A percentile compares a stretch with the other conserved stretches of the same genome.
Evolutionary conservation across 208 protist genomes (phyloP).

Genomic region (Kentomonas sorsogonicus): DNA sequence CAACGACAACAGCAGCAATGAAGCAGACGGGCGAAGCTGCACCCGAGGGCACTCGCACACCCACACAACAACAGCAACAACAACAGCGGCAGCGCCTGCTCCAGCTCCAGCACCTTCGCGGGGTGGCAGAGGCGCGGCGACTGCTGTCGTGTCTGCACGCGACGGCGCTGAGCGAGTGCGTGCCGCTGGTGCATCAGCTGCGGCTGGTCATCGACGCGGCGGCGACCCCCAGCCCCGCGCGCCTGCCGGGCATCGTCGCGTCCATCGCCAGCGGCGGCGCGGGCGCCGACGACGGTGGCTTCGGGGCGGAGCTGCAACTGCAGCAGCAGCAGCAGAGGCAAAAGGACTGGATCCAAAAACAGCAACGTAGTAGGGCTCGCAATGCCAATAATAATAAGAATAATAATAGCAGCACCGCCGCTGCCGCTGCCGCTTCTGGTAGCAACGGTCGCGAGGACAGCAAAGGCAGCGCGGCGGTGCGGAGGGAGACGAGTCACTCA

Average conservation of each 20-base stretch:
- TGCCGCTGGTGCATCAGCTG: conserved; percentile 81
- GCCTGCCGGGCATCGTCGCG: conserved; percentile 49
- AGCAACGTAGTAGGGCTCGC: conserved; percentile 1
- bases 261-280: no score
- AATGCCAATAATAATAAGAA: not conserved
- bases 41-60: no score
- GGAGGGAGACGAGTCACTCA: no score
- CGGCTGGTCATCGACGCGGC: conserved; percentile 70
- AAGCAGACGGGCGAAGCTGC: no score
- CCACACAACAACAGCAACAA: not conserved
- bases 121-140: conserved; percentile 30
- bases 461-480: no score
- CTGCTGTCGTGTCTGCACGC: conserved; percentile 64
- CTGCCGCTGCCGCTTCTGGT: conserved; percentile 9
- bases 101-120: not conserved
- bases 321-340: conserved; percentile 65
- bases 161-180: conserved; percentile 63
- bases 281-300: conserved; percentile 44
- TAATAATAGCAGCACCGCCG: not conserved
- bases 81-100: not conserved
- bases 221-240: conserved; percentile 61
- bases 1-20: no score
- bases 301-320: conserved; percentile 74
- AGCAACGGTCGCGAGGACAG: no score
- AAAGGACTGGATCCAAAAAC: conserved; percentile 8